Conservation (phyloP, 2,329 filamentous ascomycete genomes). For the Aureobasidium sp. region DNA sequence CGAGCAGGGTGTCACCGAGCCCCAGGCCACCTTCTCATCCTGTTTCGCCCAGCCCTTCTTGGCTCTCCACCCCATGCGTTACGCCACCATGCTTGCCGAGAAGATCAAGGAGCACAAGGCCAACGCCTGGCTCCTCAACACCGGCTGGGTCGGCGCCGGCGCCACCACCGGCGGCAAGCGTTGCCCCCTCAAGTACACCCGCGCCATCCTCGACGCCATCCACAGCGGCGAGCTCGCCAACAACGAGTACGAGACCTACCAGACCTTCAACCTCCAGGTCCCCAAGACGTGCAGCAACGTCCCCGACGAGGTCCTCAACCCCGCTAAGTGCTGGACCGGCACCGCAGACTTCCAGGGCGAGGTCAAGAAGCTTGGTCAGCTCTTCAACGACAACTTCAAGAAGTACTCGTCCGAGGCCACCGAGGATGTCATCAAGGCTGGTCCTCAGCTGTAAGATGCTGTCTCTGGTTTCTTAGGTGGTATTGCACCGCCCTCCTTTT, state of each 20-base stretch:
- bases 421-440: slow-evolving; percentile 40
- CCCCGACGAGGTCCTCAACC: slow-evolving; percentile 88
- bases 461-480: not conserved
- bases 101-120: slow-evolving; percentile 94
- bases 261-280: slow-evolving; percentile 94
- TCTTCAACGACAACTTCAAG: slow-evolving; percentile 97
- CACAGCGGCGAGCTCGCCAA: slow-evolving; percentile 94
- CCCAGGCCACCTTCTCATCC: slow-evolving; percentile 96
- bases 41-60: slow-evolving; percentile 99
- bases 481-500: not conserved
- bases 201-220: slow-evolving; percentile 95
- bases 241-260: slow-evolving; percentile 89
- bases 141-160: slow-evolving; percentile 91
- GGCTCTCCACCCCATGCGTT: slow-evolving; percentile 97
- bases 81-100: slow-evolving; percentile 95
- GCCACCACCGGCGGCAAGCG: slow-evolving; percentile 88
- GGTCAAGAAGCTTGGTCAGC: slow-evolving; percentile 78
- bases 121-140: slow-evolving; percentile 98
- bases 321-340: slow-evolving; percentile 84
- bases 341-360: slow-evolving; percentile 75
- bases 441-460: slow-evolving; percentile 25
- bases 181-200: slow-evolving; percentile 96
- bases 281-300: slow-evolving; percentile 86
- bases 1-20: slow-evolving; percentile 93
- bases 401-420: slow-evolving; percentile 80